Conservation (phyloP, 163 green algal genomes). For the Chlamydomonas reinhardtii region DNA sequence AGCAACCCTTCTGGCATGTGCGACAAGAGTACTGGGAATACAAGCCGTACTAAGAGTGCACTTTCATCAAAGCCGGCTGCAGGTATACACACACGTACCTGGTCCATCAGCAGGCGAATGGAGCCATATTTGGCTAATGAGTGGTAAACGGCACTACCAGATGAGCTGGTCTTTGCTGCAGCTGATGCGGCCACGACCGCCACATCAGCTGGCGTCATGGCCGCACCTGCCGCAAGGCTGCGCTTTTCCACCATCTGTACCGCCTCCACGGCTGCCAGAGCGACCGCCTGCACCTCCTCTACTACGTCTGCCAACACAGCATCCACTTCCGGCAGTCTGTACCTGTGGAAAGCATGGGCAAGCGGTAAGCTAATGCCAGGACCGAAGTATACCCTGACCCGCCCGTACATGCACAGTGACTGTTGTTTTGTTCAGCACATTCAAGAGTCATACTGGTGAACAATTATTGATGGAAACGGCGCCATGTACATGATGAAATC, state of each 20-base stretch:
- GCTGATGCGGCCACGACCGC: not conserved
- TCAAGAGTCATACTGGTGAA: too few relatives aligned
- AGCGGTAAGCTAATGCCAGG: not conserved
- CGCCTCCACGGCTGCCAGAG: not conserved
- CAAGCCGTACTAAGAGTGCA: too few relatives aligned
- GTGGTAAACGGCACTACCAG: not conserved
- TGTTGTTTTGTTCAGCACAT: too few relatives aligned
- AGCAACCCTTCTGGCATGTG: too few relatives aligned
- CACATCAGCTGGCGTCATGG: not conserved
- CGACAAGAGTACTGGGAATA: too few relatives aligned
- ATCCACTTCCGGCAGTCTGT: constrained; percentile 12
- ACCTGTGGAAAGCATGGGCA: not conserved
- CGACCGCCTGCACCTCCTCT: constrained; percentile 1
- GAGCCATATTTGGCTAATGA: constrained; percentile 6
- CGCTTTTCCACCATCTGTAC: not conserved
- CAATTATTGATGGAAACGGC: too few relatives aligned
- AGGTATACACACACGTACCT: not conserved
- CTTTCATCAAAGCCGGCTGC: too few relatives aligned
- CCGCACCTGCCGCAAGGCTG: not conserved
- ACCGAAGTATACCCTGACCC: too few relatives aligned
- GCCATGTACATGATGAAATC: too few relatives aligned
- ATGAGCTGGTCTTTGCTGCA: not conserved
- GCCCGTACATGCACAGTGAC: too few relatives aligned
- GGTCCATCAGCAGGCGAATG: constrained; percentile 3
- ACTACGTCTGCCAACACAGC: not conserved